A percentile compares a stretch with the other conserved stretches of the same genome.
Conservation (phyloP, 208 protist species). For the Tritrichomonas musculus region DNA sequence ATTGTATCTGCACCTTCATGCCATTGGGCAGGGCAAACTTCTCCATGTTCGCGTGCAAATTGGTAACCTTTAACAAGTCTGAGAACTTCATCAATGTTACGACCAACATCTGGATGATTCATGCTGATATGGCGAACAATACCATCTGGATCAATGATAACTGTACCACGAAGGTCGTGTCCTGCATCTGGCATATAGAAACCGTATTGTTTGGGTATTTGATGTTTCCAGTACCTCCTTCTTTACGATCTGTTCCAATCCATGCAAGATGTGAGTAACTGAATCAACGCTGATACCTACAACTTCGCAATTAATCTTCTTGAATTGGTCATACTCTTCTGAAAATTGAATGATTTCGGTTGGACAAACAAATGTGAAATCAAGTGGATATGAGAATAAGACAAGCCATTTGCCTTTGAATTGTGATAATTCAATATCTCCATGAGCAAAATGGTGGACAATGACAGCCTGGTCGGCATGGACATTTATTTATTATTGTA, state of each 20-base stretch:
- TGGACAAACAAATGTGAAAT: conserved; percentile 34
- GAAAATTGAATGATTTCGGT: too few species aligned
- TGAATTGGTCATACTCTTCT: too few species aligned
- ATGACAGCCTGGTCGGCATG: too few species aligned
- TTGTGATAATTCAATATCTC: too few species aligned
- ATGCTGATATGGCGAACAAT: conserved; percentile 21
- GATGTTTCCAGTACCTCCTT: conserved; percentile 76
- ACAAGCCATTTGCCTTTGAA: too few species aligned
- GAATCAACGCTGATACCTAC: conserved; percentile 12
- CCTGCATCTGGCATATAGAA: neutral
- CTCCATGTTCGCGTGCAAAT: too few species aligned
- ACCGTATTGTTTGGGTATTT: conserved; percentile 59
- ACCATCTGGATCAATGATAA: conserved; percentile 1
- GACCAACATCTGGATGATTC: too few species aligned
- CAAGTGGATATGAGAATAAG: conserved; percentile 1
- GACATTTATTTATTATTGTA: too few species aligned
- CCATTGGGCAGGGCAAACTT: too few species aligned
- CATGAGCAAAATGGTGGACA: too few species aligned
- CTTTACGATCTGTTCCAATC: conserved; percentile 76
- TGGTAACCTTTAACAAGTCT: too few species aligned
- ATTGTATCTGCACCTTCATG: too few species aligned
- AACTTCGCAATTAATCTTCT: conserved; percentile 22
- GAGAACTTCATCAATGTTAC: conserved; percentile 22
- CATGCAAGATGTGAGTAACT: conserved; percentile 81
- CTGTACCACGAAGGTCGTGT: neutral